These are phyloP conservation scores for Sugiyamaella novakii DNA, from an alignment of 1,139 yeast genomes.

Conservation along the genomic window DNA sequence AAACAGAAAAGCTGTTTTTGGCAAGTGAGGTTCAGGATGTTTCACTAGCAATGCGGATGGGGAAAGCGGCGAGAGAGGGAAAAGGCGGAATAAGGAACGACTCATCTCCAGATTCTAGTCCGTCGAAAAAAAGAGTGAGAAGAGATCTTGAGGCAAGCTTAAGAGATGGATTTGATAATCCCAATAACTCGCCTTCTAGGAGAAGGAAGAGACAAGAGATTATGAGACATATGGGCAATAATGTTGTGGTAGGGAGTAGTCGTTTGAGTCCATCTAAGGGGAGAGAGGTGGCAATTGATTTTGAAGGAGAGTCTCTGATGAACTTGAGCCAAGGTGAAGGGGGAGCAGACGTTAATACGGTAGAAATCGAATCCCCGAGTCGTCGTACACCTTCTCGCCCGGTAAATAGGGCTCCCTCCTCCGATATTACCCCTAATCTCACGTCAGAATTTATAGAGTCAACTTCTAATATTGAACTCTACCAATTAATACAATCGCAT, in stretches of 20 bases:
- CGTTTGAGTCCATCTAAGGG: too few relatives aligned
- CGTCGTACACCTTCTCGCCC: not conserved
- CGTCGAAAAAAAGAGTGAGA: conserved; percentile 23
- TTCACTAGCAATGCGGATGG: conserved; percentile 19
- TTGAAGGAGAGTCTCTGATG: too few relatives aligned
- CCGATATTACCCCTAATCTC: not conserved
- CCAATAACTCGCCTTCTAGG: conserved; percentile 21
- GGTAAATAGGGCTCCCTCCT: too few relatives aligned
- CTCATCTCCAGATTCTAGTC: conserved; percentile 17
- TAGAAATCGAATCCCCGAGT: too few relatives aligned
- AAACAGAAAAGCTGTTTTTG: conserved; percentile 72
- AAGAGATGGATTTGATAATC: conserved; percentile 34
- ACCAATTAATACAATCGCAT: conserved; percentile 11
- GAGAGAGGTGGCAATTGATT: too few relatives aligned
- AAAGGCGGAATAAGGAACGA: not conserved
- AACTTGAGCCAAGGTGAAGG: too few relatives aligned
- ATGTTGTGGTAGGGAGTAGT: not conserved
- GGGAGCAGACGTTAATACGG: too few relatives aligned
- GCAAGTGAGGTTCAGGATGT: conserved; percentile 44
- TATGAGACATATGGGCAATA: conserved; percentile 7
- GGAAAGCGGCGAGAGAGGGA: conserved; percentile 7
- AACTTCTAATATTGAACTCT: conserved; percentile 8
- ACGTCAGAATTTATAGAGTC: conserved; percentile 3
- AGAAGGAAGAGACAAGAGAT: conserved; percentile 21
- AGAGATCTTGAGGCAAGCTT: conserved; percentile 33